These are phyloP conservation scores for Kwoniella europaea DNA, from an alignment of 768 basidiomycete species.

Conservation along the genomic window DNA sequence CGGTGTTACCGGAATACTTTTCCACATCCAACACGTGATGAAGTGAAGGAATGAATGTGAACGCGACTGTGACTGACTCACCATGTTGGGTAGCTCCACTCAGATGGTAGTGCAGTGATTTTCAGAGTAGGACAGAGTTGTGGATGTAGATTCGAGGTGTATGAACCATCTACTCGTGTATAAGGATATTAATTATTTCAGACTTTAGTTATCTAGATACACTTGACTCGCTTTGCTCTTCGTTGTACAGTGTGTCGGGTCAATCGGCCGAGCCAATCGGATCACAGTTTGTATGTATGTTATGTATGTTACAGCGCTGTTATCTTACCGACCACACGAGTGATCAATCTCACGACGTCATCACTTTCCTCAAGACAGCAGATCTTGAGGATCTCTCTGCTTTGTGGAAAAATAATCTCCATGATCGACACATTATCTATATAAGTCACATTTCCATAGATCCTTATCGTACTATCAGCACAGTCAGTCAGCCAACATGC, in stretches of 20 bases:
- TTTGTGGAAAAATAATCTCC: no score
- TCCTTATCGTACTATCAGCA: background rate
- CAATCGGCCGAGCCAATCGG: background rate
- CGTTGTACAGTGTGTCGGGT: background rate
- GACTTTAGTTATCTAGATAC: background rate
- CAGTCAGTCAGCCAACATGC: conserved; percentile 26
- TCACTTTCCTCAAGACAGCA: background rate
- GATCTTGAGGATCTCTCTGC: background rate
- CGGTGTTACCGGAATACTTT: conserved; percentile 5
- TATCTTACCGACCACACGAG: background rate
- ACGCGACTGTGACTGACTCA: background rate
- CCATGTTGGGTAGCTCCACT: background rate
- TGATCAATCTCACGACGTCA: conserved; percentile 3
- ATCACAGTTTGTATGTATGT: background rate
- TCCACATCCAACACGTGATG: background rate
- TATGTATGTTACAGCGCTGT: background rate
- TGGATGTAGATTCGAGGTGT: background rate
- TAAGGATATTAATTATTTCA: background rate
- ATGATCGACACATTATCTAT: no score
- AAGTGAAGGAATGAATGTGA: background rate
- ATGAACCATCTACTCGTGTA: background rate
- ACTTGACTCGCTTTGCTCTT: background rate
- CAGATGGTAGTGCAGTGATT: background rate
- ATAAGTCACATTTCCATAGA: no score
- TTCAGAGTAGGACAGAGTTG: no score